Base-by-base conservation (phyloP, 83 land plant genomes). In the Diphasiastrum complanatum region DNA sequence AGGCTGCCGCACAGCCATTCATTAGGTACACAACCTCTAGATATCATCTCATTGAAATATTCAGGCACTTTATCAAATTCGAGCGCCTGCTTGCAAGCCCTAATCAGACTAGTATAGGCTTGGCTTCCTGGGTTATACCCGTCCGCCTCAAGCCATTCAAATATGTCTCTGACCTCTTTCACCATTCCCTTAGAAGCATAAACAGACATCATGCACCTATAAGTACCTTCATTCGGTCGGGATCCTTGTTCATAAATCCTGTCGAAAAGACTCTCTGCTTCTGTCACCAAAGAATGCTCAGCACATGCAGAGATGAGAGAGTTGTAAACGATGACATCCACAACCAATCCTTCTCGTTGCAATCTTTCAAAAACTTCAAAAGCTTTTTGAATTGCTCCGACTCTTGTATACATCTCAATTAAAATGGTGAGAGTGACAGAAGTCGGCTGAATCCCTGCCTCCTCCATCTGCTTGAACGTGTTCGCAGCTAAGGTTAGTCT, bases 261-360 rank as follows among this genome's bases (percentile, higher is more conserved):
- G n/a, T 68, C 78, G 51, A 85, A 80, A 2, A 86, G 61, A 58
- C 19, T 59, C 68, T 82, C 87, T 0, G 83, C 96, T 61, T 89
- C 83, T 22, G 79, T 72, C 34, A 78, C 81, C 59, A 66, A 16
- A 23, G 86, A 92, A 53, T 77, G 60, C 54, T 86, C 92, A 3
- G 89, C 96, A 51, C 96, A 93, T 84, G 86, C 80, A 40, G 66
- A 84, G 68, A 93, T 60, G 66, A 89, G 50, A 2, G 92, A 79
- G 25, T 89, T 89, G 68, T 80, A 89, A 54, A 89, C 65, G 19
- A 79, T 74, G 25, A 76, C 71, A 47, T 89, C 99, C 69, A 74
- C 61, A 5, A 72, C 72, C 82, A 86, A 82, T 5, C 55, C 61
- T 27, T 84, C 79, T 20, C 52, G 45, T 52, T 65, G 75, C 75